Conservation (phyloP, 2,329 filamentous ascomycete species). For the Neurospora sp. region DNA sequence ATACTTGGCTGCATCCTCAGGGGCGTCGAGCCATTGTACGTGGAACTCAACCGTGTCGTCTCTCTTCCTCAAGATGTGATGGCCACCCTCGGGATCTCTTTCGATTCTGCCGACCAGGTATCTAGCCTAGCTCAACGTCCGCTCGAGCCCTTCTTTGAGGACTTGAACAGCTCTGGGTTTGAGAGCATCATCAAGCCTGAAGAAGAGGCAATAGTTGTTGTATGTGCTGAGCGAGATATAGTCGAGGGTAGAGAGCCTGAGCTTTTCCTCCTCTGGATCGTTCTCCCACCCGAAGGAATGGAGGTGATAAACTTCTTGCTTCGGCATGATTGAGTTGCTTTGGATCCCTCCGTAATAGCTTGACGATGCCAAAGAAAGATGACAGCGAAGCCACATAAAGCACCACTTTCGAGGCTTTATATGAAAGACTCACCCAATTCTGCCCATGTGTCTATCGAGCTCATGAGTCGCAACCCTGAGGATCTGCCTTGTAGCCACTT, state of each 20-base stretch:
- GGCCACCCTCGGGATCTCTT: slow-evolving; percentile 24
- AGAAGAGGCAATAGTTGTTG: slow-evolving; percentile 31
- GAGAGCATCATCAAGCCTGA: slow-evolving; percentile 24
- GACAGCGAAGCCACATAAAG: background rate
- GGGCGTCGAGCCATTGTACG: slow-evolving; percentile 20
- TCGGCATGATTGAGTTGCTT: slow-evolving; percentile 18
- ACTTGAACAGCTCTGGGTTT: slow-evolving; percentile 19
- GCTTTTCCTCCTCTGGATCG: slow-evolving; percentile 27
- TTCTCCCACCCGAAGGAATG: slow-evolving; percentile 27
- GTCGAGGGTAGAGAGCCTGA: slow-evolving; percentile 29
- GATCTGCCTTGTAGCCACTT: background rate
- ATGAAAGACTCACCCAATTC: background rate
- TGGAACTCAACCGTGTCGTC: slow-evolving; percentile 20
- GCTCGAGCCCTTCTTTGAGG: slow-evolving; percentile 27
- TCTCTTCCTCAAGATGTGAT: slow-evolving; percentile 22
- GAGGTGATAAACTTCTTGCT: slow-evolving; percentile 19
- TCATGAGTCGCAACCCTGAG: background rate
- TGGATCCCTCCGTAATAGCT: background rate
- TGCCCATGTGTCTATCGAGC: background rate
- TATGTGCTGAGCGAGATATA: slow-evolving; percentile 24
- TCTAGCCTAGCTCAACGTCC: slow-evolving; percentile 26
- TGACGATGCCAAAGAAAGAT: background rate
- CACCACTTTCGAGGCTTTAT: background rate
- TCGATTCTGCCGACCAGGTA: slow-evolving; percentile 32
- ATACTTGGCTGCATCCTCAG: slow-evolving; percentile 17